These are phyloP conservation scores for Fusarium solani-melongenae DNA, from an alignment of 2,329 filamentous ascomycete genomes.

Conservation along the genomic window DNA sequence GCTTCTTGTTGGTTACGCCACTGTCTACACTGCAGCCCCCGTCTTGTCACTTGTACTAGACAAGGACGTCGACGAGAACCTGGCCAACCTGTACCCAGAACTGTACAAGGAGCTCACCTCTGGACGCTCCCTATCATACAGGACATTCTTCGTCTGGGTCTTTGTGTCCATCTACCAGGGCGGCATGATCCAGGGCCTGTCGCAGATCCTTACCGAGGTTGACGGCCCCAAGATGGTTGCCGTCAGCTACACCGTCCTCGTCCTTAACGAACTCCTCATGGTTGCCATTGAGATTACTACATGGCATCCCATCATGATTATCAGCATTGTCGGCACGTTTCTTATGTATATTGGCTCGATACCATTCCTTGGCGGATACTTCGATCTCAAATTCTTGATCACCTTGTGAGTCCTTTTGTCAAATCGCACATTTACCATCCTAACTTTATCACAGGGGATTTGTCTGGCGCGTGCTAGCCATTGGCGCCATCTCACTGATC, in stretches of 20 bases:
- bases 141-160: conserved; percentile 97
- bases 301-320: conserved; percentile 94
- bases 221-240: conserved; percentile 82
- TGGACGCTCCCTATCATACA: conserved; percentile 87
- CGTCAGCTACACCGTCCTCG: conserved; percentile 90
- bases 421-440: neutral
- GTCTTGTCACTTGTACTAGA: conserved; percentile 95
- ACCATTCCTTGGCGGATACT: conserved; percentile 90
- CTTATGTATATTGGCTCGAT: conserved; percentile 83
- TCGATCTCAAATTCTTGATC: conserved; percentile 83
- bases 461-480: conserved; percentile 86
- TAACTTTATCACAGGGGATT: conserved; percentile 71
- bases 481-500: conserved; percentile 82
- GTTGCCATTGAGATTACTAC: conserved; percentile 96
- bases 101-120: conserved; percentile 97
- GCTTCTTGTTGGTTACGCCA: conserved; percentile 96
- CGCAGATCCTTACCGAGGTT: conserved; percentile 85
- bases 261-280: conserved; percentile 97
- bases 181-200: conserved; percentile 92
- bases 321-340: conserved; percentile 84
- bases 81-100: conserved; percentile 95
- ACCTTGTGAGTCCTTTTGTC: conserved; percentile 64
- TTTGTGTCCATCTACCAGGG: conserved; percentile 96
- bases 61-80: conserved; percentile 91
- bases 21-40: conserved; percentile 91